These are phyloP conservation scores for Fusarium caatingaense DNA, from an alignment of 2,329 filamentous ascomycete species.

Conservation along the genomic window DNA sequence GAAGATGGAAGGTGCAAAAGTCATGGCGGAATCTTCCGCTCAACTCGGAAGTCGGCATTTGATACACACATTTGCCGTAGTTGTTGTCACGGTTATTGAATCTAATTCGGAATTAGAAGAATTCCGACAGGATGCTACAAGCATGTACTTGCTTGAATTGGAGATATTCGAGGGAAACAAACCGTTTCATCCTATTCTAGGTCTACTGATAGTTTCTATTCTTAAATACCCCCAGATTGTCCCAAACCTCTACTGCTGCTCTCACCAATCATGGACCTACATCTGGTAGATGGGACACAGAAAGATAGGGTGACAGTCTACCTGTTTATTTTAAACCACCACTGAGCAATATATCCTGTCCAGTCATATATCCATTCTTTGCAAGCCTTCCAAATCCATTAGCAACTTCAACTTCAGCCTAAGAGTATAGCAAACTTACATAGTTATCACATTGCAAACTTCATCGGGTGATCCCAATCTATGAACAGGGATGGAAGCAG, in stretches of 20 bases:
- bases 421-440: slow-evolving; percentile 42
- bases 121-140: not conserved
- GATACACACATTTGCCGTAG: not conserved
- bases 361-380: slow-evolving; percentile 25
- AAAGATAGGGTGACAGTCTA: not conserved
- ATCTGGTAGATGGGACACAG: not conserved
- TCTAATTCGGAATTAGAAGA: not conserved
- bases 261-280: not conserved
- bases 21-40: not conserved
- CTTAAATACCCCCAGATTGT: no score
- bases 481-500: slow-evolving; percentile 49
- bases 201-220: not conserved
- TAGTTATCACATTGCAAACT: slow-evolving; percentile 50
- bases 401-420: not conserved
- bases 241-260: no score
- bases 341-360: slow-evolving; percentile 15
- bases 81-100: not conserved
- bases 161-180: not conserved
- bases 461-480: slow-evolving; percentile 51
- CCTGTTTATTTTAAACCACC: slow-evolving; percentile 16
- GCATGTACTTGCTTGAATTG: not conserved
- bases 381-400: slow-evolving; percentile 1
- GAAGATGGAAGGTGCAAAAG: not conserved
- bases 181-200: not conserved
- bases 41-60: not conserved